A percentile compares a stretch with the other conserved stretches of the same genome.
Evolutionary conservation across 345 rosid genomes (phyloP).

Genomic region (Alliaria petiolata): DNA sequence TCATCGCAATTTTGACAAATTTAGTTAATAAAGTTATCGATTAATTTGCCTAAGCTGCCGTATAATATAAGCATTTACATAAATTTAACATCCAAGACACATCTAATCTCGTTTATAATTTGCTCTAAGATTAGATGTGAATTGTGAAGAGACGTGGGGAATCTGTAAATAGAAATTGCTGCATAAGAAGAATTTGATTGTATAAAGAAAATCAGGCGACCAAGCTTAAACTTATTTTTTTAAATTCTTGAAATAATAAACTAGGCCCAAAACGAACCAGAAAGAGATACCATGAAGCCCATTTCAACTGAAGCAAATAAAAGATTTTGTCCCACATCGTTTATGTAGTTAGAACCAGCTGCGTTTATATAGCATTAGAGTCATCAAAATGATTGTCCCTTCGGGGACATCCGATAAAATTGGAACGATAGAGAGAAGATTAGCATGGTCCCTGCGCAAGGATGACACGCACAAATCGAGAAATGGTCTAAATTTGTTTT

Average conservation of each 20-base stretch:
- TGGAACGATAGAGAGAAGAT: too few species aligned
- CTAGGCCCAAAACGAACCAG: not conserved
- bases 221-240: not conserved
- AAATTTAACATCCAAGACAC: too few species aligned
- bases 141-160: not conserved
- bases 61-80: too few species aligned
- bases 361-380: not conserved
- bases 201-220: not conserved
- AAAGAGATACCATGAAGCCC: not conserved
- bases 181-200: not conserved
- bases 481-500: slow-evolving; percentile 11
- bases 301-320: not conserved
- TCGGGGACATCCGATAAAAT: slow-evolving; percentile 20
- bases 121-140: too few species aligned
- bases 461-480: slow-evolving; percentile 22
- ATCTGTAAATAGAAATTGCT: not conserved
- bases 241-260: not conserved
- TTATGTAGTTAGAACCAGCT: too few species aligned
- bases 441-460: too few species aligned
- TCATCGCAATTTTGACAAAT: too few species aligned
- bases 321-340: not conserved
- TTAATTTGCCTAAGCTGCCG: not conserved
- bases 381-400: not conserved
- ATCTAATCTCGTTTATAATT: too few species aligned
- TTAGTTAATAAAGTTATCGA: too few species aligned